These are phyloP conservation scores for Cruciata laevipes DNA, from an alignment of 257 asterid species.

Conservation along the genomic window DNA sequence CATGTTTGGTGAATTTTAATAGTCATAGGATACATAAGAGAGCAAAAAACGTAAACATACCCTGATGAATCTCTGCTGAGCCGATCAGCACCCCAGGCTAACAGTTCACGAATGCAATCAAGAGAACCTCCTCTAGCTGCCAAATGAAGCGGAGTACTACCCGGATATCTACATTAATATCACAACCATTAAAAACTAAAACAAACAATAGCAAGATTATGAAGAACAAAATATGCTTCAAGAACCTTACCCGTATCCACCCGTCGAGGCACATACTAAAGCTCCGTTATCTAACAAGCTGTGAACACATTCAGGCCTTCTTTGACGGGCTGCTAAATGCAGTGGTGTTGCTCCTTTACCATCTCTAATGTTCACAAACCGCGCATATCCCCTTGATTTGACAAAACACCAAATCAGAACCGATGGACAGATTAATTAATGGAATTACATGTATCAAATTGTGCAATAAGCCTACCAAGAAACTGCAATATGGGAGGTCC, in stretches of 20 bases:
- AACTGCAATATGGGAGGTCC: constrained; percentile 61
- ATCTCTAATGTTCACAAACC: constrained; percentile 89
- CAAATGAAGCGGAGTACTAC: constrained; percentile 96
- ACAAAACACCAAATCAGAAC: neutral
- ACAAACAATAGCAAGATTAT: neutral
- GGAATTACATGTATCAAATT: neutral
- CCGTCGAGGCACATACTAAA: constrained; percentile 77
- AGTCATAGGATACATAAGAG: neutral
- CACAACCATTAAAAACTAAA: neutral
- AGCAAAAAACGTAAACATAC: constrained; percentile 29
- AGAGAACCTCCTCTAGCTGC: constrained; percentile 98
- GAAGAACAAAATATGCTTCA: neutral
- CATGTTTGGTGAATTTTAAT: neutral
- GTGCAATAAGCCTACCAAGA: constrained; percentile 55
- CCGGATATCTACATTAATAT: constrained; percentile 49
- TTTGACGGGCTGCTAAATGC: constrained; percentile 91
- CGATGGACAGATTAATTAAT: neutral
- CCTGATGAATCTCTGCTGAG: constrained; percentile 77
- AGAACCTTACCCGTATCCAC: constrained; percentile 56
- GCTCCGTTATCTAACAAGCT: constrained; percentile 72
- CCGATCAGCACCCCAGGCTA: constrained; percentile 96
- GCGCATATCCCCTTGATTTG: constrained; percentile 68
- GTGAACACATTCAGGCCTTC: constrained; percentile 64
- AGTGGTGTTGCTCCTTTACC: constrained; percentile 92
- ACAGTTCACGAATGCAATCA: constrained; percentile 80